phyloP scores from a whole-genome alignment of 257 asterid genomes.

The Gentiana straminea region DNA sequence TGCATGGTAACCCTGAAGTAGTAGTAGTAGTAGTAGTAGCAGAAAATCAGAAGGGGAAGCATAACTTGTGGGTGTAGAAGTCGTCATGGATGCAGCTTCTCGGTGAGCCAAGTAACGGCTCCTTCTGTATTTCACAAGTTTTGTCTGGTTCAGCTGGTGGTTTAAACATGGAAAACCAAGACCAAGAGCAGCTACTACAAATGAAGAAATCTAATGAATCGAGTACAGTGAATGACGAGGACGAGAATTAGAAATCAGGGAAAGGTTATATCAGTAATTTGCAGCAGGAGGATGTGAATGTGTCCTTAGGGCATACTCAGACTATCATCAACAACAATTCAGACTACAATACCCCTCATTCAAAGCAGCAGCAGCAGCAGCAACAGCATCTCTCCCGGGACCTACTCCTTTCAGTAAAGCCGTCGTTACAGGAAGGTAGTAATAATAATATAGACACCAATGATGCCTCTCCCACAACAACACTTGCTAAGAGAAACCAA shows the following conservation, averaged over 20 bases:
- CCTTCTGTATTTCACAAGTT: constrained; percentile 61
- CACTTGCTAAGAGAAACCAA: constrained; percentile 11
- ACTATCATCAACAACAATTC: constrained; percentile 4
- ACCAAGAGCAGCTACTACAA: constrained; percentile 27
- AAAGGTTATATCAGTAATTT: too few species aligned
- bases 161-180: constrained; percentile 19
- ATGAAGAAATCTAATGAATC: constrained; percentile 11
- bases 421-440: constrained; percentile 5
- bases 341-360: constrained; percentile 9
- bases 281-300: constrained; percentile 8
- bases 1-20: constrained; percentile 16
- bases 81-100: constrained; percentile 68
- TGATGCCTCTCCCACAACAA: constrained; percentile 12
- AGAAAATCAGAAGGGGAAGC: too few species aligned
- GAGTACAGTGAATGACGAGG: constrained; percentile 5
- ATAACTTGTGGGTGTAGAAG: constrained; percentile 42
- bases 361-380: constrained; percentile 19
- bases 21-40: too few species aligned
- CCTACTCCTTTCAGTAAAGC: constrained; percentile 13
- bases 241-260: constrained; percentile 2
- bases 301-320: constrained; percentile 12
- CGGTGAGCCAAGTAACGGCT: constrained; percentile 28
- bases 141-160: constrained; percentile 41
- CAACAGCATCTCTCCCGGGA: constrained; percentile 3
- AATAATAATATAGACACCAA: too few species aligned